Evolutionary conservation across 1,284 basidiomycete genomes (phyloP).

Genomic region (Austroboletus niveus): DNA sequence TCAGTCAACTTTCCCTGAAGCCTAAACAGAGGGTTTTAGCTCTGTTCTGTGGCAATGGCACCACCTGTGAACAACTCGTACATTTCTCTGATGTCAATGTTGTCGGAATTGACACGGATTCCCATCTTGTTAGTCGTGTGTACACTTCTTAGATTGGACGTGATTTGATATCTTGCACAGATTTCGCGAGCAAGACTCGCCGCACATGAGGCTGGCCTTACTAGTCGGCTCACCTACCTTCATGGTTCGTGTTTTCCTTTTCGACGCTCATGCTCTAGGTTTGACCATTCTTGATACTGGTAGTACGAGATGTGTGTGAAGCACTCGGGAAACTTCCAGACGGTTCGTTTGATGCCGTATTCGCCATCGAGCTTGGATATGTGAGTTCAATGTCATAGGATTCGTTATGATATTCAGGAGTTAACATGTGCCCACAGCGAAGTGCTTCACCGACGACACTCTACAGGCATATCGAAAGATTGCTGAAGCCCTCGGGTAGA

Average conservation of each 20-base stretch:
- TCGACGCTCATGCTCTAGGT: background rate
- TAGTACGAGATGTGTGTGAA: slow-evolving; percentile 7
- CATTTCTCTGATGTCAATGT: slow-evolving; percentile 13
- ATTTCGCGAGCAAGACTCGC: slow-evolving; percentile 5
- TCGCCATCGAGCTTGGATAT: slow-evolving; percentile 11
- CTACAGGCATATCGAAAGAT: slow-evolving; percentile 6
- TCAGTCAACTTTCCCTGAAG: slow-evolving; percentile 10
- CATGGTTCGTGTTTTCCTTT: background rate
- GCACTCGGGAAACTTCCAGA: slow-evolving; percentile 5
- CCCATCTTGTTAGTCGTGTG: slow-evolving; percentile 1
- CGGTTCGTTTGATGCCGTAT: slow-evolving; percentile 11
- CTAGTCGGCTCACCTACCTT: slow-evolving; percentile 3
- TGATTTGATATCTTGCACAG: background rate
- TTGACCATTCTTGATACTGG: background rate
- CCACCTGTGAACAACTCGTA: slow-evolving; percentile 5
- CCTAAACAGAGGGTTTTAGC: slow-evolving; percentile 12
- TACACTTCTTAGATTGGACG: background rate
- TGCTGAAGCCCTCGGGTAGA: slow-evolving; percentile 12
- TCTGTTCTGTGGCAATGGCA: slow-evolving; percentile 12
- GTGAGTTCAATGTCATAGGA: background rate
- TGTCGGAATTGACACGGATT: slow-evolving; percentile 12
- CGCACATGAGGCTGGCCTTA: slow-evolving; percentile 3
- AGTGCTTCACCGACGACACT: slow-evolving; percentile 1
- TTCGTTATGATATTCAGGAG: background rate
- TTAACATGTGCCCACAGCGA: slow-evolving; percentile 1